Conservation (phyloP, 2,329 filamentous ascomycete species). For the Lanzia echinophila region DNA sequence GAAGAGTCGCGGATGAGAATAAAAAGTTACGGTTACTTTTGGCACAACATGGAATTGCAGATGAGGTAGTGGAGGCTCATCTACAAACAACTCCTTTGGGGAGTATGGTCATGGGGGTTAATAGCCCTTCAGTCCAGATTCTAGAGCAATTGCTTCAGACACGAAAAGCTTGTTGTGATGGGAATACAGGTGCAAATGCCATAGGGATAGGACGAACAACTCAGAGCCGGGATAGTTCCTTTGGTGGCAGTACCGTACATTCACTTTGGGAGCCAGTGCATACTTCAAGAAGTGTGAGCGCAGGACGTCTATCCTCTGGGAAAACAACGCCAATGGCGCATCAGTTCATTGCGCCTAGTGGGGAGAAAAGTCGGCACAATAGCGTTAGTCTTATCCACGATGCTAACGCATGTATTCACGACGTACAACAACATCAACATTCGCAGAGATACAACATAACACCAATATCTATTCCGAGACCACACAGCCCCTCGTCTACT, state of each 20-base stretch:
- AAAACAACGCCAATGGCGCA: constrained; percentile 14
- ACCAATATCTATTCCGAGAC: constrained; percentile 14
- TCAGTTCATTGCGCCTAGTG: constrained; percentile 22
- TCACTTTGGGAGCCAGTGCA: constrained; percentile 22
- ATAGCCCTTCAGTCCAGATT: constrained; percentile 19
- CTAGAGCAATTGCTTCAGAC: constrained; percentile 25
- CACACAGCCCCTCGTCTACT: constrained; percentile 13
- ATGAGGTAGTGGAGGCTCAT: constrained; percentile 42
- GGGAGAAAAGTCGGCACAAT: constrained; percentile 15
- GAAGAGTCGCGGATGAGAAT: constrained; percentile 65
- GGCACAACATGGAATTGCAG: constrained; percentile 47
- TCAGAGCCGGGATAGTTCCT: constrained; percentile 21
- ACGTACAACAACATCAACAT: constrained; percentile 1
- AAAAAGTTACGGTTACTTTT: constrained; percentile 54
- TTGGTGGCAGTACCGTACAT: constrained; percentile 19
- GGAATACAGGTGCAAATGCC: background rate
- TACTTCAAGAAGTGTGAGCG: constrained; percentile 11
- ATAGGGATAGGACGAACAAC: background rate
- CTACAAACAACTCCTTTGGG: constrained; percentile 14
- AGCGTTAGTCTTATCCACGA: constrained; percentile 9
- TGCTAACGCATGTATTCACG: background rate
- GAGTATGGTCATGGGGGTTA: constrained; percentile 9
- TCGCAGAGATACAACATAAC: constrained; percentile 5
- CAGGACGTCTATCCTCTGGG: constrained; percentile 9
- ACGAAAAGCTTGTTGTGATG: constrained; percentile 21